Base-by-base conservation (phyloP, 768 basidiomycete genomes). In the Mycena haematopus region DNA sequence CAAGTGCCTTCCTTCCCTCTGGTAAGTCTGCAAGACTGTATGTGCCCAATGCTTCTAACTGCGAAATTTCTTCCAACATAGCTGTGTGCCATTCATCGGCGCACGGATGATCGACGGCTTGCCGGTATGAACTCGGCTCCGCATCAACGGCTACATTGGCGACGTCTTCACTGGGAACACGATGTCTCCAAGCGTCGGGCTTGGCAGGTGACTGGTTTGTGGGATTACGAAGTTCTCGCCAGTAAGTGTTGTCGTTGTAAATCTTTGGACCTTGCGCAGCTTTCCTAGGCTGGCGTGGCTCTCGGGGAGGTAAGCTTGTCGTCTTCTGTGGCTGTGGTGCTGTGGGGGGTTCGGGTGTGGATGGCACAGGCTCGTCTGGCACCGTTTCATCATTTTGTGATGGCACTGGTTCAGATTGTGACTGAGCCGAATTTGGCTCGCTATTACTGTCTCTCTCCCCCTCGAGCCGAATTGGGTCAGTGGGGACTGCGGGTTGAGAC, bases 21-120 rank as follows among this genome's bases (percentile, higher is more conserved):
- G 46, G 46, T 15, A 47, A 27, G 17, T 29, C 14, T 6, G 11
- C 27, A 69, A 17, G 1, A 29, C 24, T 31, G 38, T 38, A 47
- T 13, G 45, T 47, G 19, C 42, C 31, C 25, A 33, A 31, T 42
- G 35, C 42, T 27, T 47, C 25, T n/a, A 56, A 31, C 55, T 46
- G 44, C 2, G 33, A 8, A 17, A 56, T 27, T 27, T 46, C 55
- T 3, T 56, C 55, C 21, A 33, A 44, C 55, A 56, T 56, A 2
- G 44, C 55, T 56, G 33, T 56, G 21, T 22, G 55, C 55, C 55
- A 56, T 15, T 56, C 55, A 21, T 56, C 31, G 31, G 55, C 55
- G n/a, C 33, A n/a, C 2, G 57, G 57, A 21, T 60, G 58, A 6
- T 27, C 13, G 2, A 36, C 27, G 4, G 51, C 58, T n/a, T 52